Evolutionary conservation across 371 early-diverging fungal species (phyloP), one percentile per base, ranked within the genome.

Genomic region (Mortierella sp.): DNA sequence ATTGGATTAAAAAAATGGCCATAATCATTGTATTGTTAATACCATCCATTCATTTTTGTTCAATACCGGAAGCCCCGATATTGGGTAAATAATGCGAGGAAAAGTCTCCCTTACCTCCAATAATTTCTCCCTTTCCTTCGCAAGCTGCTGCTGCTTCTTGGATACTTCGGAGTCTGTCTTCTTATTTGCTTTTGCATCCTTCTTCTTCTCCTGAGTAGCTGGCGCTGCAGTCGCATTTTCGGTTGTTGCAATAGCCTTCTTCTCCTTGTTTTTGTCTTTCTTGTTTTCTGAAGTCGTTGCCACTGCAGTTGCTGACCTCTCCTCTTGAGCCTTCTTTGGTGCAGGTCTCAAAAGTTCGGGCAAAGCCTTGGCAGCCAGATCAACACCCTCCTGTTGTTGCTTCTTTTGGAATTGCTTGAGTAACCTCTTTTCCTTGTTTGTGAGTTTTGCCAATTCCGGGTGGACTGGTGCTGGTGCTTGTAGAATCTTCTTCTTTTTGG

Each of bases 351-450:
- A 50, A 6, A 63, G 59, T 6, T 65, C 48, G 0, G 50, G 55
- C 1, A 45, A 16, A 1, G 68, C 65, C 22, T 22, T 32, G 24
- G 69, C 59, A 15, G 65, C 60, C n/a, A 65, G 69, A 36, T 79
- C 79, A 9, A 79, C 50, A 24, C 79, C 79, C 15, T 79, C 74
- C 28, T 70, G 61, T 24, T 60, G 19, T 6, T 79, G 74, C 65
- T 74, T 79, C 70, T 74, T 74, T 53, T 79, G 79, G 63, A 79
- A 59, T 21, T 79, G 74, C 72, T 81, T 81, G 58, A 81, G 55
- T 63, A 81, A 24, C 16, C 75, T 58, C 63, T 61, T 74, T 43
- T 81, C 82, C 61, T 81, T 81, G 72, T 72, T 75, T 8, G 82
- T 72, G 48, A 81, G 63, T 22, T 74, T 79, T 36, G 75, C 71